These are phyloP conservation scores for Plasmodium billcollinsi DNA, from an alignment of 169 alveolate species.

Conservation along the genomic window DNA sequence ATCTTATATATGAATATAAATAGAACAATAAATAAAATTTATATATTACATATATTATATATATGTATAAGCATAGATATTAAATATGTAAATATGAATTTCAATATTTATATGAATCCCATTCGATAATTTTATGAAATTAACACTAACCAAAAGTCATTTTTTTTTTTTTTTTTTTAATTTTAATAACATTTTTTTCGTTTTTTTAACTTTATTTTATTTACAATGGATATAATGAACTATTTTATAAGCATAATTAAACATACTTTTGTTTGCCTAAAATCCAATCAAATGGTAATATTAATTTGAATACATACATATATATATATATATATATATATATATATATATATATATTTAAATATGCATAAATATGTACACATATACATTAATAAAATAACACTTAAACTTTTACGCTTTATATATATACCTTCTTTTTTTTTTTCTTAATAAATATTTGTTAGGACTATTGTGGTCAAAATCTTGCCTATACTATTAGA, in stretches of 20 bases:
- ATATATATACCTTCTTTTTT: neutral
- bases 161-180: neutral
- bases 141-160: neutral
- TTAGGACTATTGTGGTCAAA: slow-evolving; percentile 69
- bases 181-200: neutral
- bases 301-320: neutral
- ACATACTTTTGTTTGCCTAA: slow-evolving; percentile 28
- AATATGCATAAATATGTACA: neutral
- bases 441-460: too few species aligned
- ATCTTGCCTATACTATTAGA: slow-evolving; percentile 49
- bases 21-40: too few species aligned
- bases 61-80: neutral
- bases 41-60: neutral
- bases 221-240: slow-evolving; percentile 25
- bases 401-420: too few species aligned
- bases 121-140: neutral
- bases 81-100: neutral
- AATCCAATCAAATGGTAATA: slow-evolving; percentile 63
- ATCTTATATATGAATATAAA: too few species aligned
- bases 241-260: slow-evolving; percentile 1
- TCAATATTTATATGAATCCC: neutral
- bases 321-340: neutral
- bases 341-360: neutral
- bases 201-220: neutral
- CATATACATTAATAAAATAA: neutral